Percentiles rank a stretch among this genome's conserved stretches.
phyloP scores from a whole-genome alignment of 2,329 filamentous ascomycete species.

The Daldinia eschscholtzii region DNA sequence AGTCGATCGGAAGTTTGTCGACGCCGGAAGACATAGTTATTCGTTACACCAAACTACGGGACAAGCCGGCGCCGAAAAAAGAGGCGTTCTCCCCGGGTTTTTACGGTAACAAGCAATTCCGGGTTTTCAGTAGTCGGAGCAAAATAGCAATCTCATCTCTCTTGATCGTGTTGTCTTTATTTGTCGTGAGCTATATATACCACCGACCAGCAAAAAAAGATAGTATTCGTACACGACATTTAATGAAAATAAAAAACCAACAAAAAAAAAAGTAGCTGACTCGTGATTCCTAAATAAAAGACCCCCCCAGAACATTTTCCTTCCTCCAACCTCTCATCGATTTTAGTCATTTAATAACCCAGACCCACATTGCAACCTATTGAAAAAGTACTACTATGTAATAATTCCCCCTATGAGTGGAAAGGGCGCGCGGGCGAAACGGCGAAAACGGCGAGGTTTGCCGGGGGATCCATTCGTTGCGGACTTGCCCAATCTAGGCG shows the following conservation, averaged over 20 bases:
- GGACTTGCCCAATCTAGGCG: slow-evolving; percentile 27
- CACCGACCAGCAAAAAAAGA: slow-evolving; percentile 10
- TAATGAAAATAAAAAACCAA: slow-evolving; percentile 11
- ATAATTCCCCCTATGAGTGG: background rate
- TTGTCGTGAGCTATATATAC: background rate
- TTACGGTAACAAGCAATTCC: slow-evolving; percentile 4
- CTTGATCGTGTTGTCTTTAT: background rate
- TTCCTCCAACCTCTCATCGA: slow-evolving; percentile 1
- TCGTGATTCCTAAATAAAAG: background rate
- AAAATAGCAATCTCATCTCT: background rate
- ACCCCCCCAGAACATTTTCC: background rate
- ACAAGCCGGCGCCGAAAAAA: background rate
- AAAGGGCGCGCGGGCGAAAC: background rate
- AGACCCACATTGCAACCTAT: slow-evolving; percentile 18
- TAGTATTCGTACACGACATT: slow-evolving; percentile 12
- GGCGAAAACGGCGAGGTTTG: slow-evolving; percentile 21
- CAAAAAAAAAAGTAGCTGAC: background rate
- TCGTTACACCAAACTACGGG: slow-evolving; percentile 12
- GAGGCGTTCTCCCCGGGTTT: background rate
- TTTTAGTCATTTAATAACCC: slow-evolving; percentile 21
- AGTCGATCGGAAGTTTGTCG: slow-evolving; percentile 14
- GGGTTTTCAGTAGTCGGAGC: background rate
- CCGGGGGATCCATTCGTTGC: slow-evolving; percentile 19
- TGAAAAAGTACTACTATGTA: background rate
- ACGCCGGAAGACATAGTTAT: slow-evolving; percentile 21